Evolutionary conservation across 345 rosid genomes (phyloP).

Genomic region (Acer negundo): DNA sequence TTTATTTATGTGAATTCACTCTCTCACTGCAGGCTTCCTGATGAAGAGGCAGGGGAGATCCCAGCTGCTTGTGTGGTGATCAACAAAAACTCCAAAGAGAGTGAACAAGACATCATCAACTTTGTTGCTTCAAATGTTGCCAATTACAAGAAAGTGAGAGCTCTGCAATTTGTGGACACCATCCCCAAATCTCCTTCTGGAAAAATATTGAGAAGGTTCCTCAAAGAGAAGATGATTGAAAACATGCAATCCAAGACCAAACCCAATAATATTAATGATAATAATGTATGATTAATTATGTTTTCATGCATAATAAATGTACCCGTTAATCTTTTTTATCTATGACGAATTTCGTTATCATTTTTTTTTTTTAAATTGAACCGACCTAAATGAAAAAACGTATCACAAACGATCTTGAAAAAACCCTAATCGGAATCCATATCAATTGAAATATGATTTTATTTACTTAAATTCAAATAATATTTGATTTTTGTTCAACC

Average conservation of each 20-base stretch:
- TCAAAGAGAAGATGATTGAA: conserved; percentile 54
- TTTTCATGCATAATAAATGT: not conserved
- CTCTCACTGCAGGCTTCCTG: conserved; percentile 55
- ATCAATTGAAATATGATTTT: too few species aligned
- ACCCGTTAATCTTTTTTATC: too few species aligned
- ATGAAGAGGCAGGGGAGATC: conserved; percentile 94
- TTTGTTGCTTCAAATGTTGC: conserved; percentile 79
- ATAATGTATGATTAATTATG: not conserved
- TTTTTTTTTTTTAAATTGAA: too few species aligned
- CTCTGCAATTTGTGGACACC: conserved; percentile 66
- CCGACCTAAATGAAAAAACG: too few species aligned
- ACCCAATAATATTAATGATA: not conserved
- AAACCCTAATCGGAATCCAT: too few species aligned
- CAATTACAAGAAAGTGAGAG: conserved; percentile 81
- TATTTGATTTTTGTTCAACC: too few species aligned
- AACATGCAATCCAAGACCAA: conserved; percentile 23
- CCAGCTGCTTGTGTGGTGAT: conserved; percentile 89
- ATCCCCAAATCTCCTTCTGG: conserved; percentile 94
- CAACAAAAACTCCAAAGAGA: conserved; percentile 55
- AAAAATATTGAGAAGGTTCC: conserved; percentile 82
- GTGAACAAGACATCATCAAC: conserved; percentile 66
- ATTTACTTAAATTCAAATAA: too few species aligned
- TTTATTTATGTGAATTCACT: not conserved
- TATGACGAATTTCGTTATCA: too few species aligned
- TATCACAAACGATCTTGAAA: too few species aligned